These are phyloP conservation scores for Chrysoporthe austroafricana DNA, from an alignment of 2,329 filamentous ascomycete species.

Conservation along the genomic window DNA sequence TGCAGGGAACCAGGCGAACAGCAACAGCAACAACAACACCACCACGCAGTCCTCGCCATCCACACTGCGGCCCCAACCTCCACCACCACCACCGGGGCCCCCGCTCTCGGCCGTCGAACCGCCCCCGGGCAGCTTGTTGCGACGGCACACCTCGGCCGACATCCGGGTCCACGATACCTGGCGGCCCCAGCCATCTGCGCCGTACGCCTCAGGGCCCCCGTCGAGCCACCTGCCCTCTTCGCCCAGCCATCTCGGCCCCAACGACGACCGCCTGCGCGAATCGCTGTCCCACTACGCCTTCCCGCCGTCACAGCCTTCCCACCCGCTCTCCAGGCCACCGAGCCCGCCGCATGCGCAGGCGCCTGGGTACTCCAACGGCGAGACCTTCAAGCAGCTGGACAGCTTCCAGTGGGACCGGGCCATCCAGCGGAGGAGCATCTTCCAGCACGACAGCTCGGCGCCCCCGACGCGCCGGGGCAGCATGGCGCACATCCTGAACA, in stretches of 20 bases:
- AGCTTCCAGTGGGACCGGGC: constrained; percentile 62
- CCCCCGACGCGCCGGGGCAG: constrained; percentile 62
- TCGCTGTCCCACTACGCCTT: constrained; percentile 60
- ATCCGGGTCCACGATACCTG: constrained; percentile 82
- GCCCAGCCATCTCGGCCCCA: constrained; percentile 52
- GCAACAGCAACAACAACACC: constrained; percentile 3
- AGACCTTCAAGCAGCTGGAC: constrained; percentile 50
- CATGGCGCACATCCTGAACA: constrained; percentile 67
- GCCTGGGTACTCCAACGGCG: constrained; percentile 53
- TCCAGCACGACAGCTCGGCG: constrained; percentile 58
- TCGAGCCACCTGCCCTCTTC: constrained; percentile 59
- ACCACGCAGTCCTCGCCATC: constrained; percentile 72
- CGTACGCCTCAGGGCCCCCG: constrained; percentile 64
- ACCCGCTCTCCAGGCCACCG: constrained; percentile 52
- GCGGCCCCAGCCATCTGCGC: constrained; percentile 66
- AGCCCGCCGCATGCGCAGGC: constrained; percentile 56
- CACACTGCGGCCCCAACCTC: constrained; percentile 68
- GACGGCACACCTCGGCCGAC: constrained; percentile 92
- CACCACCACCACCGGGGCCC: constrained; percentile 56
- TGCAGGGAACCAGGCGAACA: constrained; percentile 12
- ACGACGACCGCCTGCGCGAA: constrained; percentile 61
- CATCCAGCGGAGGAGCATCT: constrained; percentile 52
- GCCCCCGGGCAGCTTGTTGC: constrained; percentile 70
- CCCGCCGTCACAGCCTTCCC: constrained; percentile 48
- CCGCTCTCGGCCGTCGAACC: constrained; percentile 66